These are phyloP conservation scores for Penicillium sp. DNA, from an alignment of 2,329 filamentous ascomycete species.

Conservation along the genomic window DNA sequence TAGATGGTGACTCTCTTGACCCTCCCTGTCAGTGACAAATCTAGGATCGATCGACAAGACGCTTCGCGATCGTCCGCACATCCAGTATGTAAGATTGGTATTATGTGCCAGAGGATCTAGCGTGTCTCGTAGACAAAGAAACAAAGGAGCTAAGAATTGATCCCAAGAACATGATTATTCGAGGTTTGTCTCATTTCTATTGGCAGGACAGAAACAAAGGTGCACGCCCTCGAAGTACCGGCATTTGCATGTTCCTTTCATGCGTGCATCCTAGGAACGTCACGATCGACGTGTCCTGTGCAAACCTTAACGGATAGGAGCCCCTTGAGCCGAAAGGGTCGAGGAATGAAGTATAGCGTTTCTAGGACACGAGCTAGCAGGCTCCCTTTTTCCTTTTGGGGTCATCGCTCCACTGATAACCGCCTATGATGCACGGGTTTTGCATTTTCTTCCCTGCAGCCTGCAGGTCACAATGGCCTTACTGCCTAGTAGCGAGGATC, in stretches of 20 bases:
- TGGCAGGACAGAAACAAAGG: neutral
- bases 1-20: constrained; percentile 1
- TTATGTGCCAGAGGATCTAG: constrained; percentile 1
- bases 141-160: neutral
- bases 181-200: neutral
- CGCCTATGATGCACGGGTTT: constrained; percentile 17
- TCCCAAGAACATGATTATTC: neutral
- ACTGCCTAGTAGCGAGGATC: constrained; percentile 5
- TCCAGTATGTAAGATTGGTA: constrained; percentile 7
- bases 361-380: constrained; percentile 17
- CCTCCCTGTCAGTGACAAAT: constrained; percentile 23
- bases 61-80: constrained; percentile 12
- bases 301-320: neutral
- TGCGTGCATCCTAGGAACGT: neutral
- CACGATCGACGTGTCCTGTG: neutral
- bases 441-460: constrained; percentile 23
- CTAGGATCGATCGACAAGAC: constrained; percentile 15
- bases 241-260: neutral
- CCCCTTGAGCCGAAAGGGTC: neutral
- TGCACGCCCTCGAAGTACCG: neutral
- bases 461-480: constrained; percentile 17
- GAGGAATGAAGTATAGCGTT: constrained; percentile 16
- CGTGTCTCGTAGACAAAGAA: constrained; percentile 1
- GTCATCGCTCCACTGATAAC: constrained; percentile 13
- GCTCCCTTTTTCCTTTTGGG: constrained; percentile 22